Conservation (phyloP, 768 basidiomycete genomes). For the Leccinum boreale region DNA sequence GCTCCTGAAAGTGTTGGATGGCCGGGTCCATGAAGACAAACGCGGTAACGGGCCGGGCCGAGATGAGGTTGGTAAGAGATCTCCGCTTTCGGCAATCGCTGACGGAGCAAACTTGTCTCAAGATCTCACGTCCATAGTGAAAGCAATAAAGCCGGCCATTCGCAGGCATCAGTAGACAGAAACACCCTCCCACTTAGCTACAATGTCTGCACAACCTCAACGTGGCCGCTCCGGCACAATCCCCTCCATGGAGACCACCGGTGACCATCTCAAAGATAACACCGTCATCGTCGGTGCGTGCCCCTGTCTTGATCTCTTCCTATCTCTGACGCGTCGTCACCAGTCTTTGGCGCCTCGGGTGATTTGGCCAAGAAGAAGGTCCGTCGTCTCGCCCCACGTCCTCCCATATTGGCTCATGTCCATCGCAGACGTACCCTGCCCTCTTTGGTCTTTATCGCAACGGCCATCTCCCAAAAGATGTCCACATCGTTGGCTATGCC, state of each 20-base stretch:
- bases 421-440: constrained; percentile 84
- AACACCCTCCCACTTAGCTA: not conserved
- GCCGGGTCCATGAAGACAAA: constrained; percentile 39
- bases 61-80: not conserved
- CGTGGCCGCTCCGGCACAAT: constrained; percentile 77
- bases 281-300: constrained; percentile 80
- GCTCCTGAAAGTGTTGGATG: constrained; percentile 60
- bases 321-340: constrained; percentile 6
- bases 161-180: not conserved
- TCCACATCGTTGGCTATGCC: constrained; percentile 94
- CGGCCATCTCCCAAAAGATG: constrained; percentile 75
- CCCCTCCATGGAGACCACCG: constrained; percentile 80
- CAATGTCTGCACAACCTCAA: constrained; percentile 34
- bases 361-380: constrained; percentile 99
- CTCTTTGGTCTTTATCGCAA: constrained; percentile 85
- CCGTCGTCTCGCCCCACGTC: constrained; percentile 19
- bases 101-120: constrained; percentile 7
- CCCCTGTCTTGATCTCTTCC: constrained; percentile 16
- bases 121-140: constrained; percentile 19
- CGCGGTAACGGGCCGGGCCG: constrained; percentile 8
- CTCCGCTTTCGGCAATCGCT: constrained; percentile 12
- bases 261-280: constrained; percentile 78
- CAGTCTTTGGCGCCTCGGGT: constrained; percentile 93
- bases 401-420: constrained; percentile 32
- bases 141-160: constrained; percentile 15